Evolutionary conservation across 2,329 filamentous ascomycete species (phyloP).

Genomic region (Aaosphaeria arxii): DNA sequence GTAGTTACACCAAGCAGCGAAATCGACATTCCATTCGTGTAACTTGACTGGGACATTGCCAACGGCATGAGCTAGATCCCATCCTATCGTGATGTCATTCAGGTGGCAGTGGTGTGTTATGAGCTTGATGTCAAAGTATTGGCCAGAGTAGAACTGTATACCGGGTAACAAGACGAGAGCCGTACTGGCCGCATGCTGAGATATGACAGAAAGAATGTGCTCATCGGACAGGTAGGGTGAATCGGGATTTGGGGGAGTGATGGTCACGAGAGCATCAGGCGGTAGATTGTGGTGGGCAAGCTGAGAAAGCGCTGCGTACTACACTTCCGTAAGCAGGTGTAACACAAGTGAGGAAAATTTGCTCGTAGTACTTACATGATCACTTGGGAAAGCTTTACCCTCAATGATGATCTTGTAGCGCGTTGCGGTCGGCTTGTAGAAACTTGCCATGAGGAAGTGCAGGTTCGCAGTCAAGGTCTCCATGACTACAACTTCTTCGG

Average conservation of each 20-base stretch:
- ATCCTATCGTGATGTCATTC: slow-evolving; percentile 71
- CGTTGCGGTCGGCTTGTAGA: slow-evolving; percentile 67
- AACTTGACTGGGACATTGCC: slow-evolving; percentile 78
- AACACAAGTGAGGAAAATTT: background rate
- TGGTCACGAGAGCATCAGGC: slow-evolving; percentile 67
- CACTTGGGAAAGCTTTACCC: slow-evolving; percentile 85
- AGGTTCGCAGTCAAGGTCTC: slow-evolving; percentile 80
- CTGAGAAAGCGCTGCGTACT: slow-evolving; percentile 84
- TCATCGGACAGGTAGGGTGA: slow-evolving; percentile 65
- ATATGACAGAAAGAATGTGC: slow-evolving; percentile 69
- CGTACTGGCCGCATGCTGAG: slow-evolving; percentile 68
- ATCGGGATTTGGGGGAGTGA: slow-evolving; percentile 56
- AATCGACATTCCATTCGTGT: slow-evolving; percentile 89
- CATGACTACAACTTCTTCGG: slow-evolving; percentile 81
- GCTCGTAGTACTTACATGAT: slow-evolving; percentile 60
- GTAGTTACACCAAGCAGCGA: slow-evolving; percentile 91
- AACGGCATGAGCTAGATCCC: slow-evolving; percentile 84
- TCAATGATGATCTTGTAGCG: slow-evolving; percentile 82
- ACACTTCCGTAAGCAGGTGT: background rate
- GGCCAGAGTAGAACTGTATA: slow-evolving; percentile 89
- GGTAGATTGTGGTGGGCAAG: slow-evolving; percentile 68
- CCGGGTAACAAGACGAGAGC: slow-evolving; percentile 79
- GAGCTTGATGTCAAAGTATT: slow-evolving; percentile 75
- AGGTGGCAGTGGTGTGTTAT: slow-evolving; percentile 77
- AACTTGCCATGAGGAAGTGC: slow-evolving; percentile 79